phyloP scores from a whole-genome alignment of 208 protist species.

The Herpetomonas tarakana region DNA sequence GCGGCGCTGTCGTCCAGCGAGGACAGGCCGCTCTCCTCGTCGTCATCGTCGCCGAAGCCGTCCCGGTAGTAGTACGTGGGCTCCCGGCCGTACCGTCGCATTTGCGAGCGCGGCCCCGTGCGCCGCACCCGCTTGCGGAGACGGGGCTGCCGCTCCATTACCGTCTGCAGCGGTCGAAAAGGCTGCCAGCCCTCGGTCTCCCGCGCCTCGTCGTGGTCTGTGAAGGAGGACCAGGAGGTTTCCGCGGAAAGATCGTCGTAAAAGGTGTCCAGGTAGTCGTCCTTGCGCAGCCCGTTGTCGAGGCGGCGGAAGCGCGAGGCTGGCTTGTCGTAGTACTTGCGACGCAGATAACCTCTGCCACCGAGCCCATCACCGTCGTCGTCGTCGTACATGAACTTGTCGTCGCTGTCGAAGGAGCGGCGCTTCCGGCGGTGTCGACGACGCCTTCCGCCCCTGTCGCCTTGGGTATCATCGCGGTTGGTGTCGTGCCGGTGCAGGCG shows the following conservation, averaged over 20 bases:
- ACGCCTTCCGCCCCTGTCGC: neutral
- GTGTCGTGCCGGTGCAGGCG: conserved; percentile 15
- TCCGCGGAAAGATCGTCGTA: conserved; percentile 8
- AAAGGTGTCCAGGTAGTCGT: conserved; percentile 10
- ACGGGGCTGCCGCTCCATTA: neutral
- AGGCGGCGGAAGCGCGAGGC: conserved; percentile 10
- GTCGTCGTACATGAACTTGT: conserved; percentile 20
- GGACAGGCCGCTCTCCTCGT: neutral
- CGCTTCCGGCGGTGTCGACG: neutral
- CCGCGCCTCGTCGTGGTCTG: neutral
- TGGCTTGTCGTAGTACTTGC: conserved; percentile 22
- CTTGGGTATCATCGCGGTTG: conserved; percentile 2
- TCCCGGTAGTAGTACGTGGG: conserved; percentile 16
- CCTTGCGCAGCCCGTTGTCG: conserved; percentile 1
- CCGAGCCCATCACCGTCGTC: conserved; percentile 1
- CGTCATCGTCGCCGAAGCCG: neutral
- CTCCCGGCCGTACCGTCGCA: conserved; percentile 9
- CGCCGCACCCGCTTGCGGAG: conserved; percentile 11
- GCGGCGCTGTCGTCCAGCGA: neutral
- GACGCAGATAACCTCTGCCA: conserved; percentile 3
- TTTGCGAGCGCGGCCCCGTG: conserved; percentile 9
- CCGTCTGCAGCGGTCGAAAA: conserved; percentile 2
- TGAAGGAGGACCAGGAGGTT: conserved; percentile 17
- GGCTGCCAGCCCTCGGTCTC: neutral
- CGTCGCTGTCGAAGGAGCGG: neutral